Percentiles rank a stretch among this genome's conserved stretches.
These are phyloP conservation scores for Euphorbia celastroides DNA, from an alignment of 441 rosid species.

Conservation along the genomic window DNA sequence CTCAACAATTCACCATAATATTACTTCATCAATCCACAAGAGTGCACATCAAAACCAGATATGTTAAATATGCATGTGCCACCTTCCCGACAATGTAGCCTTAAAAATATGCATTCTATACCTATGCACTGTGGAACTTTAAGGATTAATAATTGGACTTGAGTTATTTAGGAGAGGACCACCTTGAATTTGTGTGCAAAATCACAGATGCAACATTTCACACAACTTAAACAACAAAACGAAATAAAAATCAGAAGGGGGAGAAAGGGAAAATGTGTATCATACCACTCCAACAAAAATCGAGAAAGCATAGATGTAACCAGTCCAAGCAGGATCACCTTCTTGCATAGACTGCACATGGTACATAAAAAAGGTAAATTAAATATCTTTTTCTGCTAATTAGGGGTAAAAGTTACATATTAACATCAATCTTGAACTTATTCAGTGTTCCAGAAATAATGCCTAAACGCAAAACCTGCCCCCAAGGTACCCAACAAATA, in stretches of 20 bases:
- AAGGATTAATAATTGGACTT: constrained; percentile 1
- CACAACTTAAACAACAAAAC: not conserved
- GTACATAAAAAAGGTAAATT: constrained; percentile 21
- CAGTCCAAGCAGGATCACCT: constrained; percentile 93
- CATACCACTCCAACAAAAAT: constrained; percentile 97
- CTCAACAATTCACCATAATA: too few relatives aligned
- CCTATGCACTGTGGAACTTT: not conserved
- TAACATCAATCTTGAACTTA: not conserved
- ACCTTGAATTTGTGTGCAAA: not conserved
- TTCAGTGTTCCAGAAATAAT: not conserved
- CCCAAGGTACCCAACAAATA: constrained; percentile 2
- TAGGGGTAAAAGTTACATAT: not conserved
- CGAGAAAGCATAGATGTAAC: constrained; percentile 84
- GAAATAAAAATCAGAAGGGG: not conserved
- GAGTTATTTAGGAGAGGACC: not conserved
- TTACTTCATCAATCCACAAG: too few relatives aligned
- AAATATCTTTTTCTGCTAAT: constrained; percentile 4
- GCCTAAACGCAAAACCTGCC: not conserved
- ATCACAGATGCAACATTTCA: not conserved
- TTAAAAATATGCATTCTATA: not conserved
- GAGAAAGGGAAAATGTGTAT: constrained; percentile 4
- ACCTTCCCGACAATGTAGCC: not conserved
- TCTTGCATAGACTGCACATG: constrained; percentile 95
- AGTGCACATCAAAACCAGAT: too few relatives aligned
- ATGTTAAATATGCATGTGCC: too few relatives aligned